Evolutionary conservation across 2,329 filamentous ascomycete species (phyloP), one percentile per base, ranked within the genome.

Genomic region (Fusarium pseudoanthophilum): DNA sequence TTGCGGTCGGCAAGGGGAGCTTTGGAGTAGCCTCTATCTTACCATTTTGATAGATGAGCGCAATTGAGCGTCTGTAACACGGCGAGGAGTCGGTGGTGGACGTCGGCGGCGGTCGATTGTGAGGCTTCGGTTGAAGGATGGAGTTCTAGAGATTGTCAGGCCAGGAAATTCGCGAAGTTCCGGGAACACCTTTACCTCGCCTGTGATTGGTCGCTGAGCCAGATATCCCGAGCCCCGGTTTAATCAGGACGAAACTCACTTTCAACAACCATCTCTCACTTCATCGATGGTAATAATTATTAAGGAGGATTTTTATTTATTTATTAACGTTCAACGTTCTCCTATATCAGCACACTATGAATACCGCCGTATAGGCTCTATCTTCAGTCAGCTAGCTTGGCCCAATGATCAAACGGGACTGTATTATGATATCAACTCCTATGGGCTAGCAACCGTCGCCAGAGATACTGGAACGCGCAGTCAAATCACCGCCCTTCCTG

Each of bases 31-130:
- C 24, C 28, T 37, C 6, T 10, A 28, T 21, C 80, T 78, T 80
- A 84, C 83, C 83, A 84, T 84, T 68, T 76, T 84, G 79, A 73
- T 74, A 66, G 56, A 64, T 71, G 53, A 49, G 75, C 76, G 80
- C 80, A 76, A 79, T 81, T 79, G 78, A 74, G 74, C 72, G 77
- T 74, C 77, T 74, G 56, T 43, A 62, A 62, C 67, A 72, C 69
- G 67, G 66, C 77, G 73, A 75, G 68, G 57, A 67, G 65, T 64
- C 59, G 71, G 64, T 73, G 72, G 74, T 75, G 74, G 75, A 74
- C 74, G 75, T 76, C 74, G 74, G 74, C 74, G 68, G 74, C 72
- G 56, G 76, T 69, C 67, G 74, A 72, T 75, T 69, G 60, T 66
- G 73, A 73, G 74, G 67, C 65, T 79, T 79, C 72, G 67, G 71